A percentile compares a stretch with the other conserved stretches of the same genome.
phyloP scores from a whole-genome alignment of 306 rosid species.

The Cucurbita pepo region DNA sequence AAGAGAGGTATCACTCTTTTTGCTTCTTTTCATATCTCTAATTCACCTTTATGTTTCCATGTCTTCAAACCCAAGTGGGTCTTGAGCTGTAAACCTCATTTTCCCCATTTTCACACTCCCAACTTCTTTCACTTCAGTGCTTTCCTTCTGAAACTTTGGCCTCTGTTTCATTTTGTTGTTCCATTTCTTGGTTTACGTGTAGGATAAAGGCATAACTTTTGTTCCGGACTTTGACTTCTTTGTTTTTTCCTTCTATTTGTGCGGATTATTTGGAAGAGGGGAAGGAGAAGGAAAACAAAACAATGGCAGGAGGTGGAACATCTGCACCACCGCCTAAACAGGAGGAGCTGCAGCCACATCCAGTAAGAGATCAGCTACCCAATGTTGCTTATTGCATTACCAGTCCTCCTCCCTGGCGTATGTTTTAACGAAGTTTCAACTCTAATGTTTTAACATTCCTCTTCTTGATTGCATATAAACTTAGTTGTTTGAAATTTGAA shows the following conservation, averaged over 20 bases:
- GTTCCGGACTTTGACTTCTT: conserved; percentile 14
- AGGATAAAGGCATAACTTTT: background rate
- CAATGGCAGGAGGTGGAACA: conserved; percentile 30
- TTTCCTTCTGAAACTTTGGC: background rate
- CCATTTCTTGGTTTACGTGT: conserved; percentile 9
- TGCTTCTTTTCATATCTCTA: conserved; percentile 38
- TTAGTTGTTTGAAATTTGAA: background rate
- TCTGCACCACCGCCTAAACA: conserved; percentile 73
- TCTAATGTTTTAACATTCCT: background rate
- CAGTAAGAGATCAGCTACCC: conserved; percentile 76
- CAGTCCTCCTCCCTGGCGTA: conserved; percentile 99
- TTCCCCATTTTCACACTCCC: conserved; percentile 16
- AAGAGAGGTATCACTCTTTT: conserved; percentile 21
- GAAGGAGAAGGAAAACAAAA: conserved; percentile 38
- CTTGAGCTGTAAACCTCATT: conserved; percentile 20
- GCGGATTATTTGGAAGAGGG: background rate
- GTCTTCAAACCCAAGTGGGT: conserved; percentile 38
- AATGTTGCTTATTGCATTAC: conserved; percentile 75
- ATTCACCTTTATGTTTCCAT: conserved; percentile 39
- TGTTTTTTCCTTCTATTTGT: background rate
- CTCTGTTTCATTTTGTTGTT: conserved; percentile 1
- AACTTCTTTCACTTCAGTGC: conserved; percentile 1
- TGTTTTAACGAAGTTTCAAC: conserved; percentile 12
- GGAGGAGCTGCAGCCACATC: conserved; percentile 88
- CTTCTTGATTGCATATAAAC: background rate